A percentile compares a stretch with the other conserved stretches of the same genome.
phyloP scores from a whole-genome alignment of 495 filamentous ascomycete genomes.

The Penicillium herquei region DNA sequence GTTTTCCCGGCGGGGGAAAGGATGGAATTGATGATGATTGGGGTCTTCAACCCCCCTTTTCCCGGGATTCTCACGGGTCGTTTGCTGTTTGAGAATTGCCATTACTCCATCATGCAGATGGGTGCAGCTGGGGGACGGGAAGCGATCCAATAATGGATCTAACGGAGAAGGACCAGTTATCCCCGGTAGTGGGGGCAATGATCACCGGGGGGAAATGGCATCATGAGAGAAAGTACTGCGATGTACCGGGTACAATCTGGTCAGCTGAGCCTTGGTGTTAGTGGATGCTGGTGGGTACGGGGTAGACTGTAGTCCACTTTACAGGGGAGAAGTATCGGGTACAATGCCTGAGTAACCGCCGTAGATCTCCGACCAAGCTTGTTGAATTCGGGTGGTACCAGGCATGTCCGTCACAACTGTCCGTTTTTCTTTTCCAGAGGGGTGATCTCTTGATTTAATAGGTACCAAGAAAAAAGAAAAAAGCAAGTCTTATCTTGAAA shows the following conservation, averaged over 20 bases:
- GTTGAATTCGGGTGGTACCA: not conserved
- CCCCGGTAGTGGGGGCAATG: not conserved
- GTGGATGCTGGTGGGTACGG: slow-evolving; percentile 24
- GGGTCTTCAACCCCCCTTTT: not conserved
- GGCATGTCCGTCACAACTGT: not conserved
- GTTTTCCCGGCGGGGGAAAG: not conserved
- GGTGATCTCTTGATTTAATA: not conserved
- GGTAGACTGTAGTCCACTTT: slow-evolving; percentile 12
- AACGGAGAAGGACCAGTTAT: not conserved
- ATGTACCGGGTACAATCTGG: slow-evolving; percentile 16
- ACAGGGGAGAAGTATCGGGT: slow-evolving; percentile 7
- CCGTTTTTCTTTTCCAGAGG: not conserved
- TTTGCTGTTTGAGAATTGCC: slow-evolving; percentile 3
- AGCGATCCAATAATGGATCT: slow-evolving; percentile 9
- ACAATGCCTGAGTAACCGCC: slow-evolving; percentile 3
- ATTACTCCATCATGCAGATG: slow-evolving; percentile 12
- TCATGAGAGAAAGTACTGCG: not conserved
- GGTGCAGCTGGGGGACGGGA: not conserved
- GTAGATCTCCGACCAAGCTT: slow-evolving; percentile 3
- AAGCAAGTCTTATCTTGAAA: not conserved
- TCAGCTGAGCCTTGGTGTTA: slow-evolving; percentile 3
- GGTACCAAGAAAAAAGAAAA: not conserved
- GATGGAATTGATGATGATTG: not conserved
- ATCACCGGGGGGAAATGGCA: slow-evolving; percentile 2
- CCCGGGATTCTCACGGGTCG: too few species aligned